Percentiles rank a stretch among this genome's conserved stretches.
Conservation (phyloP, 441 rosid species). For the Theobroma grandiflorum region DNA sequence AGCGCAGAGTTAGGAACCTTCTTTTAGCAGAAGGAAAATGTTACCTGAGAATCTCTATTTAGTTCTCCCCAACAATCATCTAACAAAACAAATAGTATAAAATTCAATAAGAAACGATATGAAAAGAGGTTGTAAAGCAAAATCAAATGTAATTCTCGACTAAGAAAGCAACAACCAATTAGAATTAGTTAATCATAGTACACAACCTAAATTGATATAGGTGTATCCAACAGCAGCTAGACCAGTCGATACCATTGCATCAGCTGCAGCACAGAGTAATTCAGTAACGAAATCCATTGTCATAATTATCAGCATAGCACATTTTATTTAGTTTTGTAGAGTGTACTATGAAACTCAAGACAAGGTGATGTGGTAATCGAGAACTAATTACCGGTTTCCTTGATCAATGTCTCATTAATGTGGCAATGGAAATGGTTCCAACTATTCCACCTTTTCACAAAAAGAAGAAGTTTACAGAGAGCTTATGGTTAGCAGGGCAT, state of each 20-base stretch:
- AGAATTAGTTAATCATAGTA: not conserved
- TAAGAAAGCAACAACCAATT: not conserved
- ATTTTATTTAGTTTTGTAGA: not conserved
- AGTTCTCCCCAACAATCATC: slow-evolving; percentile 62
- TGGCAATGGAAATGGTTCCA: slow-evolving; percentile 63
- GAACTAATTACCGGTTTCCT: slow-evolving; percentile 46
- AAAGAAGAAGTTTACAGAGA: not conserved
- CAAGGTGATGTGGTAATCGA: not conserved
- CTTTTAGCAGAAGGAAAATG: not conserved
- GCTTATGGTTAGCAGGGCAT: not conserved
- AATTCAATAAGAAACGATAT: not conserved
- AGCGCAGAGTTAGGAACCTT: not conserved
- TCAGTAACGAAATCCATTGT: not conserved
- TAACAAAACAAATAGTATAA: slow-evolving; percentile 3
- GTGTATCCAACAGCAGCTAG: slow-evolving; percentile 56
- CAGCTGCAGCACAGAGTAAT: slow-evolving; percentile 41
- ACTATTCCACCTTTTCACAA: slow-evolving; percentile 59
- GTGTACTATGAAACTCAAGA: not conserved
- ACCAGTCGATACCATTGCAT: slow-evolving; percentile 64
- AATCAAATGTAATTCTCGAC: not conserved
- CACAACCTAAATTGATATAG: slow-evolving; percentile 58
- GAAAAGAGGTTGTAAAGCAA: not conserved
- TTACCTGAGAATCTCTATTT: slow-evolving; percentile 46
- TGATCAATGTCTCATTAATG: slow-evolving; percentile 57
- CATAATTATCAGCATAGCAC: not conserved